Conservation (phyloP, 352 stramenopile species). For the Albugo candida region DNA sequence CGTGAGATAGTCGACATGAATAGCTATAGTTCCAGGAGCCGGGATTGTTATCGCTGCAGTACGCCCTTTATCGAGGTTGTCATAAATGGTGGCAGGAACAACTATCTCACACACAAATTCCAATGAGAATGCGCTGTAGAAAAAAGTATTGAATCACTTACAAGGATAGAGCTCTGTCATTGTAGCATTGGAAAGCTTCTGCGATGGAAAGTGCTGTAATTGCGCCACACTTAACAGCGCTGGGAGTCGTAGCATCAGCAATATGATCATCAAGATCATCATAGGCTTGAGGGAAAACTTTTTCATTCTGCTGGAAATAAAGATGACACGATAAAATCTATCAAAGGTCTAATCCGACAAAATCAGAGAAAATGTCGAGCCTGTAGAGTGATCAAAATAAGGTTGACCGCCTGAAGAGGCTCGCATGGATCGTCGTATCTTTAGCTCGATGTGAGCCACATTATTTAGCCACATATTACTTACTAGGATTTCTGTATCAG, state of each 20-base stretch:
- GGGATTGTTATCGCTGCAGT: constrained; percentile 18
- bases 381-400: too few species aligned
- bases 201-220: background rate
- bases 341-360: background rate
- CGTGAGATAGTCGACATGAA: constrained; percentile 21
- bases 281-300: too few species aligned
- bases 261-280: background rate
- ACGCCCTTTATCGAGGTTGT: constrained; percentile 27
- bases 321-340: background rate
- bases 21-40: constrained; percentile 20
- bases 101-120: background rate
- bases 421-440: too few species aligned
- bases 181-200: background rate
- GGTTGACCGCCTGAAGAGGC: too few species aligned
- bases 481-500: too few species aligned
- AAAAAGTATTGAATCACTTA: background rate
- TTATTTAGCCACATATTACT: too few species aligned
- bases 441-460: too few species aligned
- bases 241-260: background rate
- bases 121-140: background rate
- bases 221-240: background rate
- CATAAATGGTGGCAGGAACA: constrained; percentile 15
- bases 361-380: too few species aligned
- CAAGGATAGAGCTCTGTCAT: background rate
- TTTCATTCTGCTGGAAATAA: background rate